phyloP scores from a whole-genome alignment of 768 basidiomycete species.

The Serendipita indica region DNA sequence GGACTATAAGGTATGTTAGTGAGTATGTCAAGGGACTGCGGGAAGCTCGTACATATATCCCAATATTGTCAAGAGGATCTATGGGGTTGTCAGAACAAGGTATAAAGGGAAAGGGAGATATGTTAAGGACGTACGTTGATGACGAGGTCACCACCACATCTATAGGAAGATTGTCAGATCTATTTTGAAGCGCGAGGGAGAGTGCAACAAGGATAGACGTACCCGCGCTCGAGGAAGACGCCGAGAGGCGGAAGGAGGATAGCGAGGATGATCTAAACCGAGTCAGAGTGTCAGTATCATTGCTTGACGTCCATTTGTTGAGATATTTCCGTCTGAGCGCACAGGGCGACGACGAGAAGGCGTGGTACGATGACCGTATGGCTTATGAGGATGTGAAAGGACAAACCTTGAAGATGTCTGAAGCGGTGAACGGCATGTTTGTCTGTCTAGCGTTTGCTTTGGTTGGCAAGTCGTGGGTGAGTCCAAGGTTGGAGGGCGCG shows the following conservation, averaged over 20 bases:
- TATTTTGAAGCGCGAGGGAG: constrained; percentile 8
- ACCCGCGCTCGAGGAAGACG: constrained; percentile 82
- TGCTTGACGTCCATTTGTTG: neutral
- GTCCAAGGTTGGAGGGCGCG: neutral
- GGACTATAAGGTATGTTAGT: neutral
- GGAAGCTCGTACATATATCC: constrained; percentile 52
- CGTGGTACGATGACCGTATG: neutral
- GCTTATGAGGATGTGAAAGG: neutral
- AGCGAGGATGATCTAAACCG: constrained; percentile 32
- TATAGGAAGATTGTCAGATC: neutral
- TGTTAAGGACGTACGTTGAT: constrained; percentile 59
- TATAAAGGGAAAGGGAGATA: neutral
- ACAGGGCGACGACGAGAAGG: neutral
- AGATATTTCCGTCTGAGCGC: neutral
- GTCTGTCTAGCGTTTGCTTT: neutral
- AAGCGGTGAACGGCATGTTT: neutral
- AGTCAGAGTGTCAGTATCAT: neutral
- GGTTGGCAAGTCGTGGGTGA: neutral
- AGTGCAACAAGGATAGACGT: constrained; percentile 55
- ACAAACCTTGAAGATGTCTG: constrained; percentile 1
- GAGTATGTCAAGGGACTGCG: neutral
- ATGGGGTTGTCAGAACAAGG: constrained; percentile 5
- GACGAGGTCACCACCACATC: constrained; percentile 17
- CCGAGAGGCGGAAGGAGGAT: constrained; percentile 69
- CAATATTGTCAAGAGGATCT: constrained; percentile 35